Percentiles rank a stretch among this genome's conserved stretches.
phyloP scores from a whole-genome alignment of 805 yeast species.

The Groenewaldozyma tartarivorans region DNA sequence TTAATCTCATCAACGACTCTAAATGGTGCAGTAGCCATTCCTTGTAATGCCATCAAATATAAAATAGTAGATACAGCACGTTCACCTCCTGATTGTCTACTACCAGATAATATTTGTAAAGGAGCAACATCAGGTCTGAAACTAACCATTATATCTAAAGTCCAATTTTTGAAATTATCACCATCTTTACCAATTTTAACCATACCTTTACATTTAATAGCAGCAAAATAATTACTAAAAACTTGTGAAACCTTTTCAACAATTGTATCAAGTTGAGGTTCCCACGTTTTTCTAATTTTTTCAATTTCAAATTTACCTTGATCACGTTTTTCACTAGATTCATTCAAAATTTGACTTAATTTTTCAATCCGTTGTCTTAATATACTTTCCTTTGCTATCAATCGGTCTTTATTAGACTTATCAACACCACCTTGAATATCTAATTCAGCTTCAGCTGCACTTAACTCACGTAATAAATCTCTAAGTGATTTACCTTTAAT shows the following conservation, averaged over 20 bases:
- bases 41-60: slow-evolving; percentile 84
- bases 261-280: slow-evolving; percentile 45
- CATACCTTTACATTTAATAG: slow-evolving; percentile 83
- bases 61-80: slow-evolving; percentile 90
- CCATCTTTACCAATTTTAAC: slow-evolving; percentile 44
- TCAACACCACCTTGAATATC: not conserved
- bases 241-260: slow-evolving; percentile 49
- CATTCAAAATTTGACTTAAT: slow-evolving; percentile 19
- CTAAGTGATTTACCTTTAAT: not conserved
- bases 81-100: slow-evolving; percentile 95
- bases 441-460: not conserved
- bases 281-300: slow-evolving; percentile 44
- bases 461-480: not conserved
- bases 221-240: slow-evolving; percentile 56
- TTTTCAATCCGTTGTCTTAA: slow-evolving; percentile 32
- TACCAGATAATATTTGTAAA: slow-evolving; percentile 67
- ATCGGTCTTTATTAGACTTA: slow-evolving; percentile 2
- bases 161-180: slow-evolving; percentile 57
- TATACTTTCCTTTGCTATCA: slow-evolving; percentile 31
- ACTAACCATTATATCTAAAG: slow-evolving; percentile 70
- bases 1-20: slow-evolving; percentile 96
- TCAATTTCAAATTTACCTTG: slow-evolving; percentile 31
- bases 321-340: slow-evolving; percentile 10
- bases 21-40: slow-evolving; percentile 79
- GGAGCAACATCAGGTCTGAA: slow-evolving; percentile 64